These are phyloP conservation scores for Skeletonema potamos DNA, from an alignment of 108 stramenopile species.

Conservation along the genomic window DNA sequence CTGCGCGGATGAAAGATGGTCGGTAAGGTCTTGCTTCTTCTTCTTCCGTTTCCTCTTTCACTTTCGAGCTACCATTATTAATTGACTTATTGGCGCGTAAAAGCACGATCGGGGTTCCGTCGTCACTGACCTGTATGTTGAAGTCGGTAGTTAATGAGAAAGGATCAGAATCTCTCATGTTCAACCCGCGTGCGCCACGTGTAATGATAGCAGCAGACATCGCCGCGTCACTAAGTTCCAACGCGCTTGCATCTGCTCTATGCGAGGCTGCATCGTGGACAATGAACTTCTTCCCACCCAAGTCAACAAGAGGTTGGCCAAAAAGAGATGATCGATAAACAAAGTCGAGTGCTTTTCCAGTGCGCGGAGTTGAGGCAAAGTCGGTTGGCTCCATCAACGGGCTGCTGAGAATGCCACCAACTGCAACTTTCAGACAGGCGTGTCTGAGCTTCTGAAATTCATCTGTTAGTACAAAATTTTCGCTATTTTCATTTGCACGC, in stretches of 20 bases:
- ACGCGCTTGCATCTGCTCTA: conserved; percentile 69
- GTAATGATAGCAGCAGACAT: conserved; percentile 62
- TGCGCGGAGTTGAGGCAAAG: conserved; percentile 69
- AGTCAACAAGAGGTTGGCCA: conserved; percentile 67
- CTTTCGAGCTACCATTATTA: not conserved
- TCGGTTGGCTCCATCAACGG: conserved; percentile 77
- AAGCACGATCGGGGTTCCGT: conserved; percentile 42
- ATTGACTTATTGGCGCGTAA: conserved; percentile 14
- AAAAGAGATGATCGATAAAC: conserved; percentile 77
- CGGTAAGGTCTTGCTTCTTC: conserved; percentile 77
- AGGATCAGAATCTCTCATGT: conserved; percentile 10
- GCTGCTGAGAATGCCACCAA: conserved; percentile 51
- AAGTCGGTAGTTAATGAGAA: conserved; percentile 2
- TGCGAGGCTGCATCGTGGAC: conserved; percentile 73
- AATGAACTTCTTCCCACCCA: conserved; percentile 70
- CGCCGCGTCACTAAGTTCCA: conserved; percentile 81
- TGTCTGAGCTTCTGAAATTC: conserved; percentile 37
- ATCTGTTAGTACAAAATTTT: conserved; percentile 18
- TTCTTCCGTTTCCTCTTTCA: conserved; percentile 15
- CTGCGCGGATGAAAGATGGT: conserved; percentile 79
- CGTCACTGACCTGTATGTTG: conserved; percentile 29
- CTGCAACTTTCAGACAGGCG: conserved; percentile 38
- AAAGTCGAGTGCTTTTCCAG: conserved; percentile 82
- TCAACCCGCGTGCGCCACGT: conserved; percentile 49
- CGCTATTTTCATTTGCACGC: conserved; percentile 8